phyloP scores from a whole-genome alignment of 2,329 filamentous ascomycete species.

The Phyllosticta citrichinensis region DNA sequence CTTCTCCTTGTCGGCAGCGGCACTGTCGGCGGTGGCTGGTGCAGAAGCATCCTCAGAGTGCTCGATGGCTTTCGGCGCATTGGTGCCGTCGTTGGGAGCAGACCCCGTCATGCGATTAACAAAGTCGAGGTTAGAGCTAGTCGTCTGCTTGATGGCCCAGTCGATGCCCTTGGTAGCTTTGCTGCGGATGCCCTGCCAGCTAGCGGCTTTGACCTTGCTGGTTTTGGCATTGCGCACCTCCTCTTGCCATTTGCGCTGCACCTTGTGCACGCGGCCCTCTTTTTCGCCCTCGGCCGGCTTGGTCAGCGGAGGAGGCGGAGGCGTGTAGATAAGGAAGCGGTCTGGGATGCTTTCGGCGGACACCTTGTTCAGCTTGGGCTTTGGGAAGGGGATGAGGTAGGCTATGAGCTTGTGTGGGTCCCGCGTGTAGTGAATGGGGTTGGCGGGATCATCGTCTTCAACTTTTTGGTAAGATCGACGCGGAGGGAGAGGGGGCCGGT shows the following conservation, averaged over 20 bases:
- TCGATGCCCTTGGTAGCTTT: constrained; percentile 31
- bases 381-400: constrained; percentile 37
- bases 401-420: constrained; percentile 34
- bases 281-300: constrained; percentile 33
- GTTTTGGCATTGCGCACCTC: constrained; percentile 35
- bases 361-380: constrained; percentile 27
- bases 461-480: constrained; percentile 4
- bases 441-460: constrained; percentile 12
- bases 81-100: neutral
- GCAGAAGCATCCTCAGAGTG: neutral
- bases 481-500: constrained; percentile 10
- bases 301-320: constrained; percentile 32
- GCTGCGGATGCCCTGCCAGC: constrained; percentile 35
- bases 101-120: constrained; percentile 29
- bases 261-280: constrained; percentile 32
- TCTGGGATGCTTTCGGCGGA: constrained; percentile 25
- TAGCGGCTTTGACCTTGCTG: constrained; percentile 29
- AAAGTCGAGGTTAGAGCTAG: constrained; percentile 34
- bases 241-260: constrained; percentile 37
- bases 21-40: neutral
- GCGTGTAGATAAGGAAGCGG: constrained; percentile 37
- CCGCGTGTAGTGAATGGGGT: constrained; percentile 31
- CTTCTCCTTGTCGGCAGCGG: neutral
- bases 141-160: constrained; percentile 33
- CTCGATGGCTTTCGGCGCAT: neutral